Evolutionary conservation across 2,329 filamentous ascomycete species (phyloP).

Genomic region (Aureobasidium sp.): DNA sequence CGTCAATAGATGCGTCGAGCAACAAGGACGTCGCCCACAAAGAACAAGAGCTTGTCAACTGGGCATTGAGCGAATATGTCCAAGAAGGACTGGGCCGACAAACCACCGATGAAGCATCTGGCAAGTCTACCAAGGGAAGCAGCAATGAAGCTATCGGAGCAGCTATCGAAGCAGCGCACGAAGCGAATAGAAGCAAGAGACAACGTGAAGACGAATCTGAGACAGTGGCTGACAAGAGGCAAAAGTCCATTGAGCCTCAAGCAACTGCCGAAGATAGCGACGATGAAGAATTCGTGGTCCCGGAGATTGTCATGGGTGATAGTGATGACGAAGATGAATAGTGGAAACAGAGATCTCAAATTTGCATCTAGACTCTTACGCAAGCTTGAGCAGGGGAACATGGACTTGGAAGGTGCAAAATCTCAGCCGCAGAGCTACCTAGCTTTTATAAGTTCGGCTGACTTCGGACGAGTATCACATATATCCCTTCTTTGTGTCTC

Average conservation of each 20-base stretch:
- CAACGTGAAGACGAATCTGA: not conserved
- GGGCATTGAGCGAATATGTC: conserved; percentile 6
- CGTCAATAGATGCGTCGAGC: not conserved
- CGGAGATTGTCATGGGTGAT: conserved; percentile 28
- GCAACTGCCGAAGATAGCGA: conserved; percentile 22
- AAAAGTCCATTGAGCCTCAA: not conserved
- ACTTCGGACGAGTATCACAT: not conserved
- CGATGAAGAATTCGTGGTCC: conserved; percentile 33
- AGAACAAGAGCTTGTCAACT: conserved; percentile 4
- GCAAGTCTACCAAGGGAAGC: not conserved
- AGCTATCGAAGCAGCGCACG: not conserved
- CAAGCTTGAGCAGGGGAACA: not conserved
- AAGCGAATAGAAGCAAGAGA: not conserved
- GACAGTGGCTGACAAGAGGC: conserved; percentile 4
- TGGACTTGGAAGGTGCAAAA: not conserved
- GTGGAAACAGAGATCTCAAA: not conserved
- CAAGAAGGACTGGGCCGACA: not conserved
- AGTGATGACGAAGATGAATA: conserved; percentile 26
- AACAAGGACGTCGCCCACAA: not conserved
- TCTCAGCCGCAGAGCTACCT: not conserved
- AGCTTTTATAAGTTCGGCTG: not conserved
- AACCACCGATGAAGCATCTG: not conserved
- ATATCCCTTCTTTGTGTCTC: not conserved
- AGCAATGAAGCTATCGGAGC: not conserved
- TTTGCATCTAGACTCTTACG: not conserved